Base-by-base conservation (phyloP, 2,329 filamentous ascomycete genomes). In the Ambrosiella cleistominuta region DNA sequence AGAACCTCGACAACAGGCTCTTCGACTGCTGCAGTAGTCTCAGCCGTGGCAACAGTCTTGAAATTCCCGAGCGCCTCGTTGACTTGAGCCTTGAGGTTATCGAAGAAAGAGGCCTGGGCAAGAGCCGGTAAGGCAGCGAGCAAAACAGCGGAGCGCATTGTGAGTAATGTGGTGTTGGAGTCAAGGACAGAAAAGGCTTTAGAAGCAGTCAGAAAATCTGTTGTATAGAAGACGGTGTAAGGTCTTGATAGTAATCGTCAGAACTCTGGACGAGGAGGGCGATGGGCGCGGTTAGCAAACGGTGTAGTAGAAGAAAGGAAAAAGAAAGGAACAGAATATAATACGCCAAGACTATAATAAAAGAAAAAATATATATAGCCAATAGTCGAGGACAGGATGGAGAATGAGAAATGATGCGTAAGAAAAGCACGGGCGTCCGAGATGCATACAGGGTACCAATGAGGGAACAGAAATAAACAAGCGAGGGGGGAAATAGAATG, bases 11-110 rank as follows among this genome's bases (percentile, higher is more conserved):
- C 53, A 11, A 61, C 61, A 4, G 36, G 62, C 83, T 71, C 53
- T 75, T 74, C 62, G 71, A 69, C 51, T 69, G 68, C 52, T 1
- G 75, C 77, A n/a, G 74, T 70, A 39, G 75, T 72, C 54, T 73
- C 73, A 50, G 72, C 73, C 38, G 74, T 73, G 55, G 70, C 68
- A 61, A 66, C 51, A 36, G 57, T 37, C 42, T 38, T 68, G 60
- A 82, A 68, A 68, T 81, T 79, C 66, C 81, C 79, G 62, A 86
- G 70, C 64, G 86, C 74, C 67, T 77, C 75, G 65, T 82, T 77
- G 69, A 82, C 79, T 66, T 82, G 79, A 40, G 78, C 80, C 69
- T 79, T 76, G 68, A 81, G 81, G 67, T 81, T 74, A 56, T 74
- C 73, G 60, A 76, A 73, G 55, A 70, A 72, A 63, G 71, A 72